phyloP scores from a whole-genome alignment of 1,139 yeast genomes.

The Yamadazyma aaseri region DNA sequence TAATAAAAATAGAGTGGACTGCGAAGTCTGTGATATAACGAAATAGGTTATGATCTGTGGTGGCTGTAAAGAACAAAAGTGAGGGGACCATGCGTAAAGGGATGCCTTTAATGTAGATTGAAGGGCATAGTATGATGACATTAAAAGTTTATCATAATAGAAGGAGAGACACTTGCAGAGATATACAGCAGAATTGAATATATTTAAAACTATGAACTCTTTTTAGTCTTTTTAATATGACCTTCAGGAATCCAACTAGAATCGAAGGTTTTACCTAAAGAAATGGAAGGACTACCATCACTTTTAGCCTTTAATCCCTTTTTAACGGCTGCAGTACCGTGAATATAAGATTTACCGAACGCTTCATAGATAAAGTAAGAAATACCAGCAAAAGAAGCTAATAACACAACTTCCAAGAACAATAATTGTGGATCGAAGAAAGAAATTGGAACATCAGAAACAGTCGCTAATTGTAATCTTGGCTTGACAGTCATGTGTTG shows the following conservation, averaged over 20 bases:
- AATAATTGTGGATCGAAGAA: conserved; percentile 72
- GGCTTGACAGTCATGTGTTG: conserved; percentile 57
- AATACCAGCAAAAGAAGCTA: conserved; percentile 48
- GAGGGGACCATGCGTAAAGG: too few species aligned
- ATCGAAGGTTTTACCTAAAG: conserved; percentile 28
- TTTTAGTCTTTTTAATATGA: conserved; percentile 32
- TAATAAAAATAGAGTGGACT: not conserved
- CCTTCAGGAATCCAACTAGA: conserved; percentile 38
- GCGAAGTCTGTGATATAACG: not conserved
- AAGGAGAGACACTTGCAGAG: too few species aligned
- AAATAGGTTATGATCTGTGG: not conserved
- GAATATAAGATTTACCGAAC: conserved; percentile 44
- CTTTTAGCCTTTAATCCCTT: conserved; percentile 14
- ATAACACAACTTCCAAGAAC: conserved; percentile 56
- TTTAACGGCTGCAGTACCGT: conserved; percentile 36
- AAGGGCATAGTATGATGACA: too few species aligned
- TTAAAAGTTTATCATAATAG: too few species aligned
- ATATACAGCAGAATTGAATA: too few species aligned
- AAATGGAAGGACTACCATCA: conserved; percentile 26
- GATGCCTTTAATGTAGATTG: too few species aligned
- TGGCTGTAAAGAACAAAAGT: not conserved
- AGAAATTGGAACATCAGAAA: conserved; percentile 68
- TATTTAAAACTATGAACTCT: too few species aligned
- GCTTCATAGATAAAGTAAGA: conserved; percentile 48
- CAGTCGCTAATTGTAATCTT: conserved; percentile 54